Evolutionary conservation across 2,329 filamentous ascomycete genomes (phyloP), one percentile per base, ranked within the genome.

Genomic region (Sphaceloma murrayae): DNA sequence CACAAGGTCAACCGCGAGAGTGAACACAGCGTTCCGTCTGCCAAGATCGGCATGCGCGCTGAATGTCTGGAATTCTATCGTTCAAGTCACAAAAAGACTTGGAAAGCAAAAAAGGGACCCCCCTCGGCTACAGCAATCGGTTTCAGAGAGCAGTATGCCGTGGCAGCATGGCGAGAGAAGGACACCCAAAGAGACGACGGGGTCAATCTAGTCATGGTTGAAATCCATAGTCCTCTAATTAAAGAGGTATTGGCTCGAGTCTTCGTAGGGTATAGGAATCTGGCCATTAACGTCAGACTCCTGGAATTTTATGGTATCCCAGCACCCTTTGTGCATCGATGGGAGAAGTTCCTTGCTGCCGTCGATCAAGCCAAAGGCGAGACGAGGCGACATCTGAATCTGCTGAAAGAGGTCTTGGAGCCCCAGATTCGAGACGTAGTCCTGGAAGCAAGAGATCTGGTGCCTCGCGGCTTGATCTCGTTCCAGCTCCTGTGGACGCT

Each of bases 401-500:
- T 61, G 6, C 49, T 61, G 6, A 50, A 51, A 31, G 44, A 43
- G n/a, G 47, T 54, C 5, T 46, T 58, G 3, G 42, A 47, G 1
- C 47, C 39, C 3, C 54, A 58, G 24, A 46, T 44, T 9, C 27
- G 26, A 8, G 30, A 36, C 9, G 31, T 16, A 6, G 8, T 33
- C 8, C 14, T 16, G 14, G 17, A 27, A 27, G 5, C 21, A 26
- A 24, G 13, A 66, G 46, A 53, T 56, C 5, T 60, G 7, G 14
- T 33, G 9, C 6, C 31, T 5, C 16, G 19, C 14, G 19, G 19
- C 13, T 4, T 66, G 27, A 64, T 66, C 54, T 64, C 59, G 3
- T 66, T 61, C 45, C 60, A 65, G n/a, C 52, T 60, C 31, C 51
- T 67, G 1, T 67, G 63, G 63, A 62, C 61, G 1, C 47, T 65